These are phyloP conservation scores for Collybia sp. DNA, from an alignment of 768 basidiomycete genomes.

Conservation along the genomic window DNA sequence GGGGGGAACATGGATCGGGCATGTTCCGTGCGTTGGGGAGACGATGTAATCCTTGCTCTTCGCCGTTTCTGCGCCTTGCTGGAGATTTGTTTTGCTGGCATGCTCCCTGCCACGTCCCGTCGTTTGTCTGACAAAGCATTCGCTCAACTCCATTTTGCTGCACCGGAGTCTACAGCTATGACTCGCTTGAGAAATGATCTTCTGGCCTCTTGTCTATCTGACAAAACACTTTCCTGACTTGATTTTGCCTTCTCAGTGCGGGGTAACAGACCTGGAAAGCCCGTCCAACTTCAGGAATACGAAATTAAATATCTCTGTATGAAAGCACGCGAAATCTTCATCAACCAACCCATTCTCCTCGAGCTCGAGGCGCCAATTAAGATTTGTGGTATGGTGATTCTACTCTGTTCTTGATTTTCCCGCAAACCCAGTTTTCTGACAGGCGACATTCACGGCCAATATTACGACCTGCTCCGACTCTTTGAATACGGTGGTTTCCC, in stretches of 20 bases:
- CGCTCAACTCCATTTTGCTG: no score
- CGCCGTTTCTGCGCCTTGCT: no score
- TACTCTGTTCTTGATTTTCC: conserved; percentile 14
- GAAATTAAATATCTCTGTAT: conserved; percentile 99
- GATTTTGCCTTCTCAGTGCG: conserved; percentile 57
- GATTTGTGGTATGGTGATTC: conserved; percentile 82
- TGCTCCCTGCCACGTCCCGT: no score
- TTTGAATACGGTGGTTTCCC: conserved; percentile 99
- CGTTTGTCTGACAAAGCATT: no score
- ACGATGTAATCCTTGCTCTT: no score
- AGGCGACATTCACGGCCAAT: conserved; percentile 99
- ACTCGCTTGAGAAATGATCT: no score
- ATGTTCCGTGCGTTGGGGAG: background rate
- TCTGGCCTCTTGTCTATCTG: background rate
- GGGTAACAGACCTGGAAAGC: conserved; percentile 97
- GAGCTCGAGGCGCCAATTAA: conserved; percentile 99
- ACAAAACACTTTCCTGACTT: background rate
- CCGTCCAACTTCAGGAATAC: conserved; percentile 96
- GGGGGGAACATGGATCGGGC: background rate
- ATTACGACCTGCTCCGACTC: conserved; percentile 95
- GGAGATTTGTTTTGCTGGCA: no score
- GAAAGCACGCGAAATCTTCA: conserved; percentile 98
- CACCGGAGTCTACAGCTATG: no score
- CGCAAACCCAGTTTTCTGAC: conserved; percentile 9
- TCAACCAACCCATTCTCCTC: conserved; percentile 96